Evolutionary conservation across 352 stramenopile species (phyloP).

Genomic region (Pythium vanterpoolii): DNA sequence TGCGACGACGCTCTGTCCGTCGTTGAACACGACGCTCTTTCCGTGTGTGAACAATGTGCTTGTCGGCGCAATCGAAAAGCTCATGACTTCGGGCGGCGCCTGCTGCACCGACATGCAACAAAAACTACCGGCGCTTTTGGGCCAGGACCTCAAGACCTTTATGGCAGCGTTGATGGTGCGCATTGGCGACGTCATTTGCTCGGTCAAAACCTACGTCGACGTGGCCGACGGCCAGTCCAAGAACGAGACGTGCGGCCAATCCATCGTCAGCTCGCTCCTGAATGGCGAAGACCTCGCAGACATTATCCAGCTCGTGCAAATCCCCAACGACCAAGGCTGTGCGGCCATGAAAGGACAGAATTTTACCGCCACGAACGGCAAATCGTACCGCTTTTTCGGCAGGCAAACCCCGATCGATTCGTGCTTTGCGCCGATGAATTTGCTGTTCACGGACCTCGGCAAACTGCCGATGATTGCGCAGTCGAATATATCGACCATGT

Average conservation of each 20-base stretch:
- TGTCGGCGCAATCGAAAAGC: slow-evolving; percentile 22
- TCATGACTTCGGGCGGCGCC: slow-evolving; percentile 25
- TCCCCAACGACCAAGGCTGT: slow-evolving; percentile 32
- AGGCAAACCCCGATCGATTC: slow-evolving; percentile 25
- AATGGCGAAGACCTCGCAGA: slow-evolving; percentile 23
- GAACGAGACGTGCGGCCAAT: slow-evolving; percentile 27
- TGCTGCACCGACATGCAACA: slow-evolving; percentile 32
- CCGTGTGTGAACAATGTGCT: slow-evolving; percentile 34
- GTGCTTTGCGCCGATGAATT: slow-evolving; percentile 37
- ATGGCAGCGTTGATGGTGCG: slow-evolving; percentile 19
- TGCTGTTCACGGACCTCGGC: slow-evolving; percentile 30
- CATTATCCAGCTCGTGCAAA: slow-evolving; percentile 28
- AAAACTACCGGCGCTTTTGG: slow-evolving; percentile 26
- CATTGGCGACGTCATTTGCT: slow-evolving; percentile 32
- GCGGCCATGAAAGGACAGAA: slow-evolving; percentile 31
- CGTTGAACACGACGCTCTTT: slow-evolving; percentile 30
- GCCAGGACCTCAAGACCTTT: slow-evolving; percentile 24
- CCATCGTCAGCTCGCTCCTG: slow-evolving; percentile 17
- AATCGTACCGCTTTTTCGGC: slow-evolving; percentile 28
- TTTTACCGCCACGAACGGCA: slow-evolving; percentile 27
- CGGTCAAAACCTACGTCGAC: slow-evolving; percentile 21
- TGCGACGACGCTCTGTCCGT: slow-evolving; percentile 24
- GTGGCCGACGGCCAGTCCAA: slow-evolving; percentile 8
- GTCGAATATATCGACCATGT: slow-evolving; percentile 15
- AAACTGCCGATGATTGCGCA: slow-evolving; percentile 28